phyloP scores from a whole-genome alignment of 306 rosid species.

The Pyrus pyrifolia region DNA sequence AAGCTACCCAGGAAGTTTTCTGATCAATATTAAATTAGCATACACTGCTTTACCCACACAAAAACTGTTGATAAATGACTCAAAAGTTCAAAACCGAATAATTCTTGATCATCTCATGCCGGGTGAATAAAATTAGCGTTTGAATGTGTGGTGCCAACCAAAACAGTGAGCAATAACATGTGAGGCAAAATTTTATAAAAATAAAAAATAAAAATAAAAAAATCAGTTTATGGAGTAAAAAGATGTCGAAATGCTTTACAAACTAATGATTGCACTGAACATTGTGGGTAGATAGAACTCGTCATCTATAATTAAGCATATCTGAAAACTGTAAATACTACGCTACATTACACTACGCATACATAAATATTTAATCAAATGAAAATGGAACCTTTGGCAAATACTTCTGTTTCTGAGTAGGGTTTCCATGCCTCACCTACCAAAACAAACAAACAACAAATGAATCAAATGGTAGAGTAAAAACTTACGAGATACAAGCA shows the following conservation, averaged over 20 bases:
- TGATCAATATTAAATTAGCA: neutral
- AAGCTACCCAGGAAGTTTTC: neutral
- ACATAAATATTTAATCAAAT: slow-evolving; percentile 6
- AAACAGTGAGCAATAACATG: neutral
- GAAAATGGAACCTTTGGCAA: slow-evolving; percentile 70
- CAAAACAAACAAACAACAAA: slow-evolving; percentile 5
- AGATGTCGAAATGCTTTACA: neutral
- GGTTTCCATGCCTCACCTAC: slow-evolving; percentile 85
- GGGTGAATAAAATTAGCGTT: neutral
- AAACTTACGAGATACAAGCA: neutral
- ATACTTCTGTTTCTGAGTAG: slow-evolving; percentile 68
- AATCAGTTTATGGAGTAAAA: neutral
- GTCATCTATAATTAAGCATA: slow-evolving; percentile 6
- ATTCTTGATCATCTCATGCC: neutral
- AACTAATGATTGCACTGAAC: neutral
- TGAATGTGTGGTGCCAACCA: neutral
- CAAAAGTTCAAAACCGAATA: neutral
- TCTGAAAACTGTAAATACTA: neutral
- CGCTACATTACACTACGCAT: neutral
- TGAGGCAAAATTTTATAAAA: neutral
- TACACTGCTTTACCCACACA: neutral
- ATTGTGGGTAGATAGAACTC: neutral
- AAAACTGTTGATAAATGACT: neutral
- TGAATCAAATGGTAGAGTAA: no score
- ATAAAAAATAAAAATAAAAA: neutral